Evolutionary conservation across 2,329 filamentous ascomycete genomes (phyloP), one percentile per base, ranked within the genome.

Genomic region (Balansia obtecta): DNA sequence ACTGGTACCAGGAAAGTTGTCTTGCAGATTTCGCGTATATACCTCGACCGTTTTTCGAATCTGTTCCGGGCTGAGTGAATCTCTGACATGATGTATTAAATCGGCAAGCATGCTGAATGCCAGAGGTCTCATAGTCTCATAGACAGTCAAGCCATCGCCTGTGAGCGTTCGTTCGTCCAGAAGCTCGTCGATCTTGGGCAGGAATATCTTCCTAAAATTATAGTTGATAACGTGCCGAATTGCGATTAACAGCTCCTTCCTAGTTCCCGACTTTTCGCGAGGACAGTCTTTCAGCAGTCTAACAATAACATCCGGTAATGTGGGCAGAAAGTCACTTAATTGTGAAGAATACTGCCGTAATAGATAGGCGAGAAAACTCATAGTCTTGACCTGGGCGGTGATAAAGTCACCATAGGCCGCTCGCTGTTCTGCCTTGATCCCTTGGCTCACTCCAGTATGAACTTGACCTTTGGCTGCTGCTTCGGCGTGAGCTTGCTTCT

Each of bases 151-250:
- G 0, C 93, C 93, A 68, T 98, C 93, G 11, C 93, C 94, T 50
- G 97, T 95, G 50, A 99, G 69, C 0, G 90, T 97, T 58, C 88
- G 79, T 70, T 97, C 90, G 57, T 99, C 93, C 44, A 99, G 72
- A 37, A 99, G 75, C 63, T 96, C 89, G 57, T 97, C 89, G 57
- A 99, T 96, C 66, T 95, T 95, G 38, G 83, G 83, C 27, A 97
- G 71, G 63, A 98, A 98, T 49, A 97, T 95, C 63, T 89, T 91
- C 51, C 93, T 77, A 60, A 96, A 97, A 63, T 97, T 97, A 70
- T 97, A 97, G 68, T 97, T 98, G 67, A 98, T 96, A 59, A 98
- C 96, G 63, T 99, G 94, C 20, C 94, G 80, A 52, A 98, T 96
- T 0, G 93, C 94, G 48, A 98, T 93, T 42, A 99, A 72, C 18